phyloP scores from a whole-genome alignment of 1,284 basidiomycete species.

The Leccinum subrobustum region DNA sequence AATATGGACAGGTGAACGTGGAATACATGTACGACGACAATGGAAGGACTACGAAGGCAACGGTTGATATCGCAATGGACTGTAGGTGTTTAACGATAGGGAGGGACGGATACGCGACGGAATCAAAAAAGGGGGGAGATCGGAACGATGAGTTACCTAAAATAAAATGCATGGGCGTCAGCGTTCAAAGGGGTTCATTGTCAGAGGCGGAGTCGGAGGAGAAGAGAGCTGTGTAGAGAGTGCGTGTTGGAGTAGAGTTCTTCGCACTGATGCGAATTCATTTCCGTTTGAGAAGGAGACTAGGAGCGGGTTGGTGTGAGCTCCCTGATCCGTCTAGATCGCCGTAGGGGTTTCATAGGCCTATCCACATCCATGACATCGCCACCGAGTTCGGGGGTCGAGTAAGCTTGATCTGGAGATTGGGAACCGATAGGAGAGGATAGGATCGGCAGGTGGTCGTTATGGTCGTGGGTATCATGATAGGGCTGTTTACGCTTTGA shows the following conservation, averaged over 20 bases:
- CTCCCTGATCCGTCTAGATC: slow-evolving; percentile 33
- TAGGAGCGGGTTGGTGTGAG: slow-evolving; percentile 25
- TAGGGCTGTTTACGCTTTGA: slow-evolving; percentile 34
- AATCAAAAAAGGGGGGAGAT: slow-evolving; percentile 15
- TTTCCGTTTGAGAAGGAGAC: slow-evolving; percentile 33
- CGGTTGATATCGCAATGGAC: slow-evolving; percentile 16
- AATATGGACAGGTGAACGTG: slow-evolving; percentile 26
- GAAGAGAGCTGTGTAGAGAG: slow-evolving; percentile 18
- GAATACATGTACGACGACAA: slow-evolving; percentile 30
- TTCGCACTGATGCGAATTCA: slow-evolving; percentile 32
- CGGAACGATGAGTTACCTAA: slow-evolving; percentile 29
- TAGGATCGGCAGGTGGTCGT: slow-evolving; percentile 16
- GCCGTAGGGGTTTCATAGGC: slow-evolving; percentile 37
- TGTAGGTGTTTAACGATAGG: slow-evolving; percentile 13
- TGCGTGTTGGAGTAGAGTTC: slow-evolving; percentile 21
- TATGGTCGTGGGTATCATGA: slow-evolving; percentile 27
- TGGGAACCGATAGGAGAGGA: slow-evolving; percentile 11
- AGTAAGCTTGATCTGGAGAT: slow-evolving; percentile 25
- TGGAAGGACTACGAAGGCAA: slow-evolving; percentile 27
- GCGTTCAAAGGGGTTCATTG: slow-evolving; percentile 28
- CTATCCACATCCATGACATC: slow-evolving; percentile 35
- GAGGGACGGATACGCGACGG: slow-evolving; percentile 21
- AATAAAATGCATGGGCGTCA: slow-evolving; percentile 18
- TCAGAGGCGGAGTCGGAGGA: slow-evolving; percentile 20
- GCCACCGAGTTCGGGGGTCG: slow-evolving; percentile 25